These are phyloP conservation scores for Rhodotorula glutinis DNA, from an alignment of 1,284 basidiomycete genomes.

Conservation along the genomic window DNA sequence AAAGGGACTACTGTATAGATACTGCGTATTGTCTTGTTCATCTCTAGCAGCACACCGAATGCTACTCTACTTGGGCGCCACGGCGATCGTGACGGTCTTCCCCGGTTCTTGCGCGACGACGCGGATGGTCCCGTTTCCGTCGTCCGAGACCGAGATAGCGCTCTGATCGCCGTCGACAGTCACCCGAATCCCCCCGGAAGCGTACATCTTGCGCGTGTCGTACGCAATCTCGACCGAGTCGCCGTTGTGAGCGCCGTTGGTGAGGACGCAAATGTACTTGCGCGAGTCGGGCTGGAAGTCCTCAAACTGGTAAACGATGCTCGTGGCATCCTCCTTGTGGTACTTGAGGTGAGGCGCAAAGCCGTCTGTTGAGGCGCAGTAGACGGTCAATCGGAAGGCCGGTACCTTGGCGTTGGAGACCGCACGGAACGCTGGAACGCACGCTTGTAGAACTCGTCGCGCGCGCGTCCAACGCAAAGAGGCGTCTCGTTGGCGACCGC, in stretches of 20 bases:
- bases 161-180: slow-evolving; percentile 9
- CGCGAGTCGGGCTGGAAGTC: slow-evolving; percentile 1
- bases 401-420: too few species aligned
- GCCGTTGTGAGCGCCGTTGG: slow-evolving; percentile 5
- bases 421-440: neutral
- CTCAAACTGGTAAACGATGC: slow-evolving; percentile 25
- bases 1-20: too few species aligned
- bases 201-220: slow-evolving; percentile 20
- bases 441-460: slow-evolving; percentile 9
- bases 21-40: too few species aligned
- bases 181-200: slow-evolving; percentile 4
- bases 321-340: neutral
- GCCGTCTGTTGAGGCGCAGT: neutral
- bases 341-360: neutral
- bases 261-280: slow-evolving; percentile 16
- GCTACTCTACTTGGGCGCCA: slow-evolving; percentile 3
- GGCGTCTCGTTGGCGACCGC: slow-evolving; percentile 20
- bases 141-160: slow-evolving; percentile 11
- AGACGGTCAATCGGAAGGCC: too few species aligned
- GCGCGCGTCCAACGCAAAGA: slow-evolving; percentile 14
- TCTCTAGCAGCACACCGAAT: too few species aligned
- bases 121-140: slow-evolving; percentile 11
- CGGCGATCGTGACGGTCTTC: slow-evolving; percentile 11
- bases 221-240: slow-evolving; percentile 24
- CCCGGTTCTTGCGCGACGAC: slow-evolving; percentile 7